Base-by-base conservation (phyloP, 2,329 filamentous ascomycete genomes). In the Chaetomium sp. region DNA sequence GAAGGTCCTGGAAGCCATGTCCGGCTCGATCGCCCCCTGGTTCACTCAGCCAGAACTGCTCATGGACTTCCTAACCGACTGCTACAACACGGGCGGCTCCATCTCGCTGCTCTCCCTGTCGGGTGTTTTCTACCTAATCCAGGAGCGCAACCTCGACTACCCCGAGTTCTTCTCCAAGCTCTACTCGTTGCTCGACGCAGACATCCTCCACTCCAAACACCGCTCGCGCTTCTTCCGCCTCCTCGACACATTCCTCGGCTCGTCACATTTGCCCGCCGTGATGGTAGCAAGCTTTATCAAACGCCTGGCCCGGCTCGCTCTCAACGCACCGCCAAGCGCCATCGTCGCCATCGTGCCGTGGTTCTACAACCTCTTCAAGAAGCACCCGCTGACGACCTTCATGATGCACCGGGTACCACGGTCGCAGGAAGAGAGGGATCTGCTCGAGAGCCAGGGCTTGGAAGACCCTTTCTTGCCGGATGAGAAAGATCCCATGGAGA, bases 201-300 rank as follows among this genome's bases (percentile, higher is more conserved):
- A 89, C 49, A 81, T 97, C 7, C 77, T 99, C 47, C 91, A 99
- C 74, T 96, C 91, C 19, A 96, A 94, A 72, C 88, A 99, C 74
- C 86, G 94, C 51, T 95, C 91, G 19, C 85, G 87, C 55, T 96
- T 99, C 74, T 94, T 99, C 74, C 87, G 94, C 50, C 79, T 97
- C 12, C 76, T 99, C 56, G 90, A 96, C 65, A 91, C 87, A 3
- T 99, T 97, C 72, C 80, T 99, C 63, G 81, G 80, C 4, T 97
- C 92, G 0, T 91, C 90, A 3, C 95, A 99, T 81, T 79, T 99
- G 65, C 94, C 95, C 3, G 91, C 90, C 4, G 84, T 86, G 4
- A 78, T 99, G 41, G 89, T 99, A 2, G 92, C 94, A 10, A 96
- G 91, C 71, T 99, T 99, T 72, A 85, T 99, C 74, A 99, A 99